Percentiles rank a stretch among this genome's conserved stretches.
These are phyloP conservation scores for Ogataea corticis DNA, from an alignment of 805 yeast species.

Conservation along the genomic window DNA sequence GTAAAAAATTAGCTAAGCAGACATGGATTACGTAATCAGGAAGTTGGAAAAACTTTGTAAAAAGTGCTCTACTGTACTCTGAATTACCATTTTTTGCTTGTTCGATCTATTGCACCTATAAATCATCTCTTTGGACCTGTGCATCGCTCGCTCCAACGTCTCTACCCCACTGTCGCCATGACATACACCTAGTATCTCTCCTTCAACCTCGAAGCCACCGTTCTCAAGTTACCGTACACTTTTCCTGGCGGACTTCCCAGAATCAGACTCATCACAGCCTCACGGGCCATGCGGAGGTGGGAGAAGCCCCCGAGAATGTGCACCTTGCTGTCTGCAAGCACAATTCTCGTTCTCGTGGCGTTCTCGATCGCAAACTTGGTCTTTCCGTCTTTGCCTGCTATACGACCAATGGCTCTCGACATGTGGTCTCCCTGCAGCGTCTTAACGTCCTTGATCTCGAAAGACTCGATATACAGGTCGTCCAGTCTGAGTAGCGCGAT, in stretches of 20 bases:
- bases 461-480: slow-evolving; percentile 94
- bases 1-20: no score
- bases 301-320: slow-evolving; percentile 97
- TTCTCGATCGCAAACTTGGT: slow-evolving; percentile 98
- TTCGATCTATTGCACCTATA: no score
- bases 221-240: slow-evolving; percentile 94
- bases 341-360: slow-evolving; percentile 97
- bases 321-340: slow-evolving; percentile 93
- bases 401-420: slow-evolving; percentile 98
- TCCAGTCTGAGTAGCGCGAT: slow-evolving; percentile 92
- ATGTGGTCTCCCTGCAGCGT: slow-evolving; percentile 94
- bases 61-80: no score
- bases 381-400: slow-evolving; percentile 99
- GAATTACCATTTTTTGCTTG: no score
- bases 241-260: slow-evolving; percentile 98
- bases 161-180: not conserved
- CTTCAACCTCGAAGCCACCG: slow-evolving; percentile 95
- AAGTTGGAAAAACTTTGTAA: no score
- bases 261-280: slow-evolving; percentile 90
- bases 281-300: slow-evolving; percentile 98
- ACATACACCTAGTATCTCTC: slow-evolving; percentile 67
- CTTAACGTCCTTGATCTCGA: slow-evolving; percentile 95
- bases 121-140: no score
- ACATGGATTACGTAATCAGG: no score
- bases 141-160: not conserved